Conservation (phyloP, 1,284 basidiomycete species). For the Apiotrichum sp. region DNA sequence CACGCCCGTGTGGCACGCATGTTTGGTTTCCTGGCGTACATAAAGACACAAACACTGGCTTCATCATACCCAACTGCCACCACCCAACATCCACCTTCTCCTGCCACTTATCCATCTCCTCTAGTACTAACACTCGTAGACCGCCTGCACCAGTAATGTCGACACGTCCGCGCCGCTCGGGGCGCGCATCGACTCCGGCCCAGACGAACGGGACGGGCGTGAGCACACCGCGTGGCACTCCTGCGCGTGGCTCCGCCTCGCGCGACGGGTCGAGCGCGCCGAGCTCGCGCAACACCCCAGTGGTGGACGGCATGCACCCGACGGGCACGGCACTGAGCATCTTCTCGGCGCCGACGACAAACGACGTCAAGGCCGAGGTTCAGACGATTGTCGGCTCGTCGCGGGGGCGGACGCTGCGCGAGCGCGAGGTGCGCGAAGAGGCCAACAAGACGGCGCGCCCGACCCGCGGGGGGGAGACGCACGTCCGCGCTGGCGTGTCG, state of each 20-base stretch:
- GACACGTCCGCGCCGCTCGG: slow-evolving; percentile 10
- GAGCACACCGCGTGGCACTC: background rate
- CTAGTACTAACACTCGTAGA: slow-evolving; percentile 6
- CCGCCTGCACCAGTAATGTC: slow-evolving; percentile 5
- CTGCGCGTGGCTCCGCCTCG: slow-evolving; percentile 6
- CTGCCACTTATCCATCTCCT: background rate
- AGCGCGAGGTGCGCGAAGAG: slow-evolving; percentile 5
- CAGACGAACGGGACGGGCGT: slow-evolving; percentile 2
- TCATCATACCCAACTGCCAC: background rate
- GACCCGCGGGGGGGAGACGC: slow-evolving; percentile 18
- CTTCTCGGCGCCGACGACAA: slow-evolving; percentile 23
- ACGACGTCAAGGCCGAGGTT: slow-evolving; percentile 17
- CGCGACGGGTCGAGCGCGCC: slow-evolving; percentile 13
- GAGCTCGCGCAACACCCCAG: slow-evolving; percentile 13
- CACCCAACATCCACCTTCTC: background rate
- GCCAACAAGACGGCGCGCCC: slow-evolving; percentile 16
- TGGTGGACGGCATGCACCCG: background rate
- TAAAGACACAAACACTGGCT: no score
- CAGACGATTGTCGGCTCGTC: slow-evolving; percentile 16
- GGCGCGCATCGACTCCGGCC: slow-evolving; percentile 7
- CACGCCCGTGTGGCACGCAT: no score
- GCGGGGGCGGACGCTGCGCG: slow-evolving; percentile 4
- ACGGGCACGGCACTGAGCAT: slow-evolving; percentile 24
- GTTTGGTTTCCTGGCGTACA: no score
- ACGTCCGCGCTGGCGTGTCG: slow-evolving; percentile 33